phyloP scores from a whole-genome alignment of 768 basidiomycete species.

The Stropharia rugosoannulata region DNA sequence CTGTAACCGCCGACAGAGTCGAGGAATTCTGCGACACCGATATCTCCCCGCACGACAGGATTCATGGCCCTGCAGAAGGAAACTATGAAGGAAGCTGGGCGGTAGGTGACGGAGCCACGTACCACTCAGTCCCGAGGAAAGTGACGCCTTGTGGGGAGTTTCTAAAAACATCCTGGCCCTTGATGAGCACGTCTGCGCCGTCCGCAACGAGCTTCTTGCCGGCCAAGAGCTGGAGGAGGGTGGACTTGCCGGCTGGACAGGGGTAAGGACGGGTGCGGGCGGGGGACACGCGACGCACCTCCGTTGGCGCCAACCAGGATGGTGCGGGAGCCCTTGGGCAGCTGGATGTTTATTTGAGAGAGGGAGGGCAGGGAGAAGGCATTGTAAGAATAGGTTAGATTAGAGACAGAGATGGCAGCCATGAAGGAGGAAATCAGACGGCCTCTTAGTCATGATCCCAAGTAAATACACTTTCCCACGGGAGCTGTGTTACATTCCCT shows the following conservation, averaged over 20 bases:
- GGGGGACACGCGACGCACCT: conserved; percentile 47
- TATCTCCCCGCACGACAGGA: conserved; percentile 92
- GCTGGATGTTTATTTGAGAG: conserved; percentile 56
- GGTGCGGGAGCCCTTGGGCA: conserved; percentile 78
- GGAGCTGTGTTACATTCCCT: conserved; percentile 12
- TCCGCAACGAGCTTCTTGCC: conserved; percentile 79
- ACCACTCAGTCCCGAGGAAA: conserved; percentile 95
- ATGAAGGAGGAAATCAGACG: neutral
- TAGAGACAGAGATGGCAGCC: conserved; percentile 40
- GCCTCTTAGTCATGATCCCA: neutral
- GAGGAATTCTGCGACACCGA: conserved; percentile 90
- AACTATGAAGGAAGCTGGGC: neutral
- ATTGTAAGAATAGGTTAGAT: conserved; percentile 61
- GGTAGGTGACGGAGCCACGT: conserved; percentile 19
- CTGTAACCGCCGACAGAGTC: conserved; percentile 97
- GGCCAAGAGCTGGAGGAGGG: conserved; percentile 89
- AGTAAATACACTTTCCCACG: conserved; percentile 1
- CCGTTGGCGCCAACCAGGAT: conserved; percentile 94
- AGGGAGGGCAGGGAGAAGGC: conserved; percentile 51
- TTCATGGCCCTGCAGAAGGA: conserved; percentile 79
- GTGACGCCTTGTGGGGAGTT: conserved; percentile 80
- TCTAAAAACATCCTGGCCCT: conserved; percentile 86
- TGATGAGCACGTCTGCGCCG: conserved; percentile 63
- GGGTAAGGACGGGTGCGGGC: conserved; percentile 11
- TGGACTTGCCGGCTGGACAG: conserved; percentile 85